Evolutionary conservation across 1,284 basidiomycete genomes (phyloP).

Genomic region (Ceraceosorus bombacis): DNA sequence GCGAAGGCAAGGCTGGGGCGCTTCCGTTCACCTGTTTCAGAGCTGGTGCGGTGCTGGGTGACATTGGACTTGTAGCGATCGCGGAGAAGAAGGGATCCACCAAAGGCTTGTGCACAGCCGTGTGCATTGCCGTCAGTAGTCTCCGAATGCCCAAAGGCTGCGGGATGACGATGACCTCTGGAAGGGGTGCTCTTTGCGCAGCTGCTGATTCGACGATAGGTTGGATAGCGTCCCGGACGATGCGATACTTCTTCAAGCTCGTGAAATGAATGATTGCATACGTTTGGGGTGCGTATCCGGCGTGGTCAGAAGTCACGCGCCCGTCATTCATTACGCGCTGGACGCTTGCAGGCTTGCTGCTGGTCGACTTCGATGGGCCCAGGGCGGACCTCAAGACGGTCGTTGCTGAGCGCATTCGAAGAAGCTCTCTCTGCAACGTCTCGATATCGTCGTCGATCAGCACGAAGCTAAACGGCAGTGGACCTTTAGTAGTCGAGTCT

Average conservation of each 20-base stretch:
- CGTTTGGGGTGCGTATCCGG: not conserved
- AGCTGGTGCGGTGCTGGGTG: conserved; percentile 23
- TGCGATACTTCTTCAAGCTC: conserved; percentile 25
- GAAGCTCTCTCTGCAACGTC: conserved; percentile 28
- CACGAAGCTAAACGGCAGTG: conserved; percentile 29
- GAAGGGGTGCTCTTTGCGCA: conserved; percentile 20
- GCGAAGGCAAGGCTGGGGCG: not conserved
- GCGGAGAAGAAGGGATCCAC: conserved; percentile 81
- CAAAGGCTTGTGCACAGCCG: conserved; percentile 52
- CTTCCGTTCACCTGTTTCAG: not conserved
- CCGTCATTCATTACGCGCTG: not conserved
- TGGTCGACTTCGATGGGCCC: not conserved
- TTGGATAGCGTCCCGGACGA: conserved; percentile 26
- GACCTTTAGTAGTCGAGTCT: conserved; percentile 3
- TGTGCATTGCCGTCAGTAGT: conserved; percentile 27
- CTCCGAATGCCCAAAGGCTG: conserved; percentile 29
- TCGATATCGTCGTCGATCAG: conserved; percentile 39
- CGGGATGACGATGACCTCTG: conserved; percentile 33
- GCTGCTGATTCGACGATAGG: conserved; percentile 31
- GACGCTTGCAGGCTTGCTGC: not conserved
- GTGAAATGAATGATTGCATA: conserved; percentile 38
- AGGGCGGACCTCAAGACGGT: conserved; percentile 27
- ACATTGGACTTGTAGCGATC: conserved; percentile 75
- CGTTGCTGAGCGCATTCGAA: conserved; percentile 31
- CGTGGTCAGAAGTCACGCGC: not conserved